phyloP scores from a whole-genome alignment of 768 basidiomycete genomes.

The Kwoniella newhampshirensis region DNA sequence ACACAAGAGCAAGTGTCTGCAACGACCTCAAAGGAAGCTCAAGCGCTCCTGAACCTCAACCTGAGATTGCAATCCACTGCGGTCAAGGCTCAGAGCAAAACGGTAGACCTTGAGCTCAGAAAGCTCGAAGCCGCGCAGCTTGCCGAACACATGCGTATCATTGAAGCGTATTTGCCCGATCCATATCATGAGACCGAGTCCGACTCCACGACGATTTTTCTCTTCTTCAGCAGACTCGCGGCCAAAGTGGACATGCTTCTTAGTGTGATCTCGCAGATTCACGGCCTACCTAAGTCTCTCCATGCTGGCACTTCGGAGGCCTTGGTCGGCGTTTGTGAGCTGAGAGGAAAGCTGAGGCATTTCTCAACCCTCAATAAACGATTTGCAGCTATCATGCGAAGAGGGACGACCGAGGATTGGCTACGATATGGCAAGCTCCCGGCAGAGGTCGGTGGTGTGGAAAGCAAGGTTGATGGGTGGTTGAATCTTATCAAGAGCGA shows the following conservation, averaged over 20 bases:
- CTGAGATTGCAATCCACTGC: slow-evolving; percentile 89
- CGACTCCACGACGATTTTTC: slow-evolving; percentile 81
- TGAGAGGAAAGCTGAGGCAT: slow-evolving; percentile 77
- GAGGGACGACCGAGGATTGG: slow-evolving; percentile 82
- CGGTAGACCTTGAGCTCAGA: slow-evolving; percentile 83
- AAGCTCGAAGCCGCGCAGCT: slow-evolving; percentile 81
- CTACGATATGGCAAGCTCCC: slow-evolving; percentile 77
- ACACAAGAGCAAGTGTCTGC: slow-evolving; percentile 80
- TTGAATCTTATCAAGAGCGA: slow-evolving; percentile 78
- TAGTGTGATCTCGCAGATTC: slow-evolving; percentile 73
- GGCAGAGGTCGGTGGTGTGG: slow-evolving; percentile 80
- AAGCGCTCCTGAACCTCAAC: slow-evolving; percentile 90
- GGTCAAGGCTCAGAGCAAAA: slow-evolving; percentile 82
- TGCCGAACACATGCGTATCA: slow-evolving; percentile 72
- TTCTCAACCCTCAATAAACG: slow-evolving; percentile 83
- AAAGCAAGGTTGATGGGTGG: slow-evolving; percentile 89
- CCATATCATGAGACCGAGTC: slow-evolving; percentile 84
- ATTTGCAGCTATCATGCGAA: slow-evolving; percentile 77
- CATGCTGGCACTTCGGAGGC: slow-evolving; percentile 76
- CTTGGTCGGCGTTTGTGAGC: slow-evolving; percentile 93
- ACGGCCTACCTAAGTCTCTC: slow-evolving; percentile 80
- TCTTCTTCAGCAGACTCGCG: slow-evolving; percentile 88
- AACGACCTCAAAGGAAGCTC: slow-evolving; percentile 79
- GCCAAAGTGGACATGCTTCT: slow-evolving; percentile 85
- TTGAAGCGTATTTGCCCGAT: slow-evolving; percentile 88